Conservation (phyloP, 306 rosid species). For the Neltuma alba region DNA sequence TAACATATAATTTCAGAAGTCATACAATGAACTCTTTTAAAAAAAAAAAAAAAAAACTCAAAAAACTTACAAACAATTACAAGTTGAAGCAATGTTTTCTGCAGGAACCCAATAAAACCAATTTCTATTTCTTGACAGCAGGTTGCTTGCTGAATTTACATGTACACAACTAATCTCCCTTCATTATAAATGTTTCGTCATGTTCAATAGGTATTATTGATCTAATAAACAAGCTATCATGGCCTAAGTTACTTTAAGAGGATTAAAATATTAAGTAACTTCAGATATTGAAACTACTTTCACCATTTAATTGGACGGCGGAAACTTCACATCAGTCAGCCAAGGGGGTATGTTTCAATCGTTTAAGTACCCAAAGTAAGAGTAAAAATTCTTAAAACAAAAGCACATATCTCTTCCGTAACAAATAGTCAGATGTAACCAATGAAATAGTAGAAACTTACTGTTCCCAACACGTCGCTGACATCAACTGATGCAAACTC, state of each 20-base stretch:
- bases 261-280: conserved; percentile 18
- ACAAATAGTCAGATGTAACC: conserved; percentile 27
- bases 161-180: background rate
- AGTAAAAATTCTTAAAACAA: conserved; percentile 29
- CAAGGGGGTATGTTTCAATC: conserved; percentile 7
- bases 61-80: conserved; percentile 7
- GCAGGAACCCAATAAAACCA: conserved; percentile 16
- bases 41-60: no score
- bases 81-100: conserved; percentile 18
- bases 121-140: conserved; percentile 17
- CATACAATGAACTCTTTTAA: conserved; percentile 7
- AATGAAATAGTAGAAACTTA: conserved; percentile 62
- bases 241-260: background rate
- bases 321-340: background rate
- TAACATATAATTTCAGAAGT: conserved; percentile 13
- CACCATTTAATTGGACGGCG: background rate
- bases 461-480: conserved; percentile 94
- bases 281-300: conserved; percentile 16
- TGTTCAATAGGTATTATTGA: conserved; percentile 14
- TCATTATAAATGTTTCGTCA: conserved; percentile 6
- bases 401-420: conserved; percentile 26
- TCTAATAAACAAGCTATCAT: background rate
- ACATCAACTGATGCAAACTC: conserved; percentile 96
- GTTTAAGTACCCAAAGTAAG: background rate
- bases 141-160: conserved; percentile 29